Conservation (phyloP, 768 basidiomycete genomes). For the Psilocybe subaeruginosa region DNA sequence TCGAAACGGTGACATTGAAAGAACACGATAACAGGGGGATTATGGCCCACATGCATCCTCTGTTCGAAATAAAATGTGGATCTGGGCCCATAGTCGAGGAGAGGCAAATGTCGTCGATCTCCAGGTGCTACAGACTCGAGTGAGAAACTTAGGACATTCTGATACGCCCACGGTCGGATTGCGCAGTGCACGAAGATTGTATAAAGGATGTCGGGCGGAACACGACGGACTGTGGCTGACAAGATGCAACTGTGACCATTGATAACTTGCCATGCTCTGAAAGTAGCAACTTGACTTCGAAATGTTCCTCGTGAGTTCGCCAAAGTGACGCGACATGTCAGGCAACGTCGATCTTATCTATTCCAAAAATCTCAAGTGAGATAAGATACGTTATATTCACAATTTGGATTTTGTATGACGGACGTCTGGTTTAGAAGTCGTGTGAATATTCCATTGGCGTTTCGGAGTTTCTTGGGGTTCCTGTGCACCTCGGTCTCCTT, state of each 20-base stretch:
- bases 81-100: slow-evolving; percentile 23
- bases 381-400: too few relatives aligned
- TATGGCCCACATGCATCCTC: too few relatives aligned
- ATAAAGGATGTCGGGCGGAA: slow-evolving; percentile 15
- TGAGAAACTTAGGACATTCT: slow-evolving; percentile 23
- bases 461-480: too few relatives aligned
- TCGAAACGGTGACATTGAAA: too few relatives aligned
- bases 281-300: not conserved
- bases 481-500: not conserved
- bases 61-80: slow-evolving; percentile 9
- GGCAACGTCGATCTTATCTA: too few relatives aligned
- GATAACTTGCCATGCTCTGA: not conserved
- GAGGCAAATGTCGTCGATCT: slow-evolving; percentile 19
- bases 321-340: not conserved
- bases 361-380: too few relatives aligned
- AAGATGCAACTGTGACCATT: slow-evolving; percentile 10
- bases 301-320: not conserved
- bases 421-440: too few relatives aligned
- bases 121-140: slow-evolving; percentile 22
- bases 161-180: slow-evolving; percentile 17
- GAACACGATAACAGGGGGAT: too few relatives aligned
- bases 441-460: too few relatives aligned
- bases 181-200: slow-evolving; percentile 18
- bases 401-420: too few relatives aligned
- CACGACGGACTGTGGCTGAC: slow-evolving; percentile 12